A percentile compares a stretch with the other conserved stretches of the same genome.
These are phyloP conservation scores for Holtermannia corniformis DNA, from an alignment of 768 basidiomycete genomes.

Conservation along the genomic window DNA sequence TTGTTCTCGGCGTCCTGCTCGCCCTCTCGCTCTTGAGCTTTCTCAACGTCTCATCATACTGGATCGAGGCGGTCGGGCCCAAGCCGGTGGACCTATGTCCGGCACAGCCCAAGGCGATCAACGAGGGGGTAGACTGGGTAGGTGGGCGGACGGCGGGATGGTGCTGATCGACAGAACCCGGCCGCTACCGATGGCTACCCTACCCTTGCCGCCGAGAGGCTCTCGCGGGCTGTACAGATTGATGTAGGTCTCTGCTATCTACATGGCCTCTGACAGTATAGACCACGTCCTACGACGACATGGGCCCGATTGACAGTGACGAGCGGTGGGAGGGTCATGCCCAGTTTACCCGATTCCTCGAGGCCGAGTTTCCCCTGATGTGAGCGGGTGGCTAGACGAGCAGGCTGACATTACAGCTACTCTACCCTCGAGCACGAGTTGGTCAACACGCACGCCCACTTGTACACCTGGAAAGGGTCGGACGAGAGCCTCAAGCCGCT, in stretches of 20 bases:
- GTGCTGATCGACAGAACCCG: constrained; percentile 4
- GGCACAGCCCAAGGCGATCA: constrained; percentile 17
- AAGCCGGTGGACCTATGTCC: too few relatives aligned
- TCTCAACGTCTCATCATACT: too few relatives aligned
- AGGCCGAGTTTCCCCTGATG: constrained; percentile 25
- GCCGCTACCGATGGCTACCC: constrained; percentile 18
- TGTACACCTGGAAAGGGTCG: constrained; percentile 64
- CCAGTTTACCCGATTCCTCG: constrained; percentile 28
- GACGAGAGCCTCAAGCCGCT: constrained; percentile 57
- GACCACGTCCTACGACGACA: constrained; percentile 37
- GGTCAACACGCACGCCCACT: constrained; percentile 67
- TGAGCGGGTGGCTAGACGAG: neutral
- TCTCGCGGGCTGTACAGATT: constrained; percentile 29
- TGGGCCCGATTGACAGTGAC: constrained; percentile 20
- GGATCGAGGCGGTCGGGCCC: too few relatives aligned
- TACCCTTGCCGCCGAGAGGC: constrained; percentile 20
- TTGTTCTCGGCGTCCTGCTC: too few relatives aligned
- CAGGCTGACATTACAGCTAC: constrained; percentile 14
- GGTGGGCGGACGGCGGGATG: neutral
- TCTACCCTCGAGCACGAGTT: constrained; percentile 50
- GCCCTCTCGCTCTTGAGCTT: too few relatives aligned
- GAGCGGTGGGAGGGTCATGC: constrained; percentile 25
- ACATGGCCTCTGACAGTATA: neutral
- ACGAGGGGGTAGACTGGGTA: constrained; percentile 23
- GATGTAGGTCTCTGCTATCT: neutral